Evolutionary conservation across 371 early-diverging fungal species (phyloP).

Genomic region (Mucor velutinosus): DNA sequence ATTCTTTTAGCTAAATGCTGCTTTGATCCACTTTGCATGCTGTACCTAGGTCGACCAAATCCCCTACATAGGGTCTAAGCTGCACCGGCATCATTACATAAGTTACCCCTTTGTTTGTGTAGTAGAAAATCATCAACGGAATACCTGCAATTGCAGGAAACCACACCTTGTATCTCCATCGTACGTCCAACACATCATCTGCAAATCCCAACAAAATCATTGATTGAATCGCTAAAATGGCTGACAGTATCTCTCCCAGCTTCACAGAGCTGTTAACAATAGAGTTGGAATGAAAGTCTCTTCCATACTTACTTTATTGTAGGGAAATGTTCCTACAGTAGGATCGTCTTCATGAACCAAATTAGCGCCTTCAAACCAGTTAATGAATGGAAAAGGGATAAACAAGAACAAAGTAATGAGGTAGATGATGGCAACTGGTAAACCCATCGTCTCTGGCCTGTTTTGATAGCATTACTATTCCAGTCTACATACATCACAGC

Average conservation of each 20-base stretch:
- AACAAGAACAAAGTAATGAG: conserved; percentile 87
- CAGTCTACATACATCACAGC: not conserved
- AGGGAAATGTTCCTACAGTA: conserved; percentile 65
- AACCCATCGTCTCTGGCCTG: conserved; percentile 48
- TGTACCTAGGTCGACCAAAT: conserved; percentile 81
- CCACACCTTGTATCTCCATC: conserved; percentile 96
- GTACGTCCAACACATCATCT: conserved; percentile 96
- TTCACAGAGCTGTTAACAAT: conserved; percentile 15
- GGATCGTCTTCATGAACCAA: conserved; percentile 42
- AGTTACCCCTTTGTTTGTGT: conserved; percentile 87
- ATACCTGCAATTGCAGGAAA: conserved; percentile 93
- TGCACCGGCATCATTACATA: conserved; percentile 86
- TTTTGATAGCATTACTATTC: not conserved
- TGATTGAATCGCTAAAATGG: conserved; percentile 84
- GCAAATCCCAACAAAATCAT: conserved; percentile 98
- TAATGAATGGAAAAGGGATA: conserved; percentile 90
- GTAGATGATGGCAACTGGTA: conserved; percentile 68
- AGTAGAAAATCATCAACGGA: conserved; percentile 94
- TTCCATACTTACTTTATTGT: conserved; percentile 58
- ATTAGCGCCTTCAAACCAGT: conserved; percentile 65
- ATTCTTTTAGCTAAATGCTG: not conserved
- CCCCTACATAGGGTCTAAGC: conserved; percentile 72
- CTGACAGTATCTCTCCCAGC: conserved; percentile 87
- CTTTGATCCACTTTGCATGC: not conserved
- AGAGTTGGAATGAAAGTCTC: not conserved